Evolutionary conservation across 352 stramenopile species (phyloP).

Genomic region (Phytopythium oedochilum): DNA sequence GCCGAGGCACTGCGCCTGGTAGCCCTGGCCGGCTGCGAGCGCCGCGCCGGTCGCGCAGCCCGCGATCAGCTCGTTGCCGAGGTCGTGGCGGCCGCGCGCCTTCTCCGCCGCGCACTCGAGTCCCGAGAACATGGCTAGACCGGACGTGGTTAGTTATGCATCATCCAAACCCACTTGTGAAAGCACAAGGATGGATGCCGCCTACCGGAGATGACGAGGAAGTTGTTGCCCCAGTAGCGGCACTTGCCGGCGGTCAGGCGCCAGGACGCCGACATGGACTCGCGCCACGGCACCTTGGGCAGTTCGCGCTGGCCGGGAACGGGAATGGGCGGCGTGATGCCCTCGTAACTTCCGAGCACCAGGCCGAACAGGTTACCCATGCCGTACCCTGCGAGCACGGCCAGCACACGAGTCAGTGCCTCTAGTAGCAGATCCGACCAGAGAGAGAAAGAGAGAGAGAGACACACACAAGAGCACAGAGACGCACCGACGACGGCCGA

Average conservation of each 20-base stretch:
- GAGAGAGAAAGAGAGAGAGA: background rate
- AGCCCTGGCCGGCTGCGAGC: conserved; percentile 91
- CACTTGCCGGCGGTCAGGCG: conserved; percentile 71
- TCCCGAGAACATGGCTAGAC: conserved; percentile 91
- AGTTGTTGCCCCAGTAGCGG: conserved; percentile 85
- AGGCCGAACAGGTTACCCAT: conserved; percentile 81
- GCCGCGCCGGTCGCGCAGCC: conserved; percentile 95
- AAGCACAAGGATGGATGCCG: background rate
- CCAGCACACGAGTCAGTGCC: background rate
- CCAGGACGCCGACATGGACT: conserved; percentile 69
- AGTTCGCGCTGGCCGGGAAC: conserved; percentile 75
- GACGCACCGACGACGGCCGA: conserved; percentile 72
- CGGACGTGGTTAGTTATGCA: background rate
- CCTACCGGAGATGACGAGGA: conserved; percentile 78
- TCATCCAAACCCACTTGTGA: background rate
- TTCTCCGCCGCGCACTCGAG: conserved; percentile 94
- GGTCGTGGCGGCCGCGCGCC: conserved; percentile 91
- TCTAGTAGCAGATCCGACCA: background rate
- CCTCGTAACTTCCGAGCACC: conserved; percentile 81
- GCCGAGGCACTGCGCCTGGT: conserved; percentile 90
- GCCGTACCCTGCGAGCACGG: conserved; percentile 44
- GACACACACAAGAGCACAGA: no score
- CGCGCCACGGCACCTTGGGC: conserved; percentile 72
- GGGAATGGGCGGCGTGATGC: conserved; percentile 75
- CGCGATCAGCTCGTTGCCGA: conserved; percentile 92